phyloP scores from a whole-genome alignment of 2,329 filamentous ascomycete genomes.

The Trichophyton mentagrophytes region DNA sequence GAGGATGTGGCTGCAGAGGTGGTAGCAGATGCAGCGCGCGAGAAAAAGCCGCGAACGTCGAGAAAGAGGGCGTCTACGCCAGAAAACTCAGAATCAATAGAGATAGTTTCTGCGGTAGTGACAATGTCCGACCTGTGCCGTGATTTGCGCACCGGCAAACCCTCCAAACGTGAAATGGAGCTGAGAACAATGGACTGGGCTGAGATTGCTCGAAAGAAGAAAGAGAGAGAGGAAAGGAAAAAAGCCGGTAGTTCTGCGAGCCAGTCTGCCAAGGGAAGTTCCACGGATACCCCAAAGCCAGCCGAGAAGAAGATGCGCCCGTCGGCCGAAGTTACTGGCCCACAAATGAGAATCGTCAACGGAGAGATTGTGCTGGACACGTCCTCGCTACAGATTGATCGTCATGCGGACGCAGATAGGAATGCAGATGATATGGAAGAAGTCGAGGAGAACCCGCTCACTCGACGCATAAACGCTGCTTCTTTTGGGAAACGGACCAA shows the following conservation, averaged over 20 bases:
- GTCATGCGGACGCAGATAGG: constrained; percentile 40
- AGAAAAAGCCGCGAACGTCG: constrained; percentile 20
- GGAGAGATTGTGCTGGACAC: constrained; percentile 45
- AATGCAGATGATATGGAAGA: constrained; percentile 36
- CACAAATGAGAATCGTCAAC: constrained; percentile 43
- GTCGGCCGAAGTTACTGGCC: constrained; percentile 24
- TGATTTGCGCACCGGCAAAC: constrained; percentile 42
- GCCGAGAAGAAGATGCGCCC: background rate
- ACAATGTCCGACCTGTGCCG: constrained; percentile 48
- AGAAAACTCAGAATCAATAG: constrained; percentile 35
- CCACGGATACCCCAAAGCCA: background rate
- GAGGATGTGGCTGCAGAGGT: constrained; percentile 17
- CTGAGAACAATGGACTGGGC: constrained; percentile 46
- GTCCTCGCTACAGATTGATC: constrained; percentile 41
- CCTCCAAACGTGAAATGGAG: constrained; percentile 44
- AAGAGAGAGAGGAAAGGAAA: constrained; percentile 25
- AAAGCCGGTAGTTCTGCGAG: constrained; percentile 5
- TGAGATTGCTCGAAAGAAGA: constrained; percentile 36
- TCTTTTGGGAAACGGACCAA: constrained; percentile 40
- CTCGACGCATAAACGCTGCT: constrained; percentile 35
- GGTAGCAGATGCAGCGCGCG: constrained; percentile 14
- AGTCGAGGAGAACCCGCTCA: constrained; percentile 35
- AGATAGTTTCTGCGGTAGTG: constrained; percentile 42
- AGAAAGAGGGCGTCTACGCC: constrained; percentile 33
- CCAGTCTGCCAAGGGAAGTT: constrained; percentile 1